Conservation (phyloP, 2,329 filamentous ascomycete genomes). For the Aspergillus tubingensis region DNA sequence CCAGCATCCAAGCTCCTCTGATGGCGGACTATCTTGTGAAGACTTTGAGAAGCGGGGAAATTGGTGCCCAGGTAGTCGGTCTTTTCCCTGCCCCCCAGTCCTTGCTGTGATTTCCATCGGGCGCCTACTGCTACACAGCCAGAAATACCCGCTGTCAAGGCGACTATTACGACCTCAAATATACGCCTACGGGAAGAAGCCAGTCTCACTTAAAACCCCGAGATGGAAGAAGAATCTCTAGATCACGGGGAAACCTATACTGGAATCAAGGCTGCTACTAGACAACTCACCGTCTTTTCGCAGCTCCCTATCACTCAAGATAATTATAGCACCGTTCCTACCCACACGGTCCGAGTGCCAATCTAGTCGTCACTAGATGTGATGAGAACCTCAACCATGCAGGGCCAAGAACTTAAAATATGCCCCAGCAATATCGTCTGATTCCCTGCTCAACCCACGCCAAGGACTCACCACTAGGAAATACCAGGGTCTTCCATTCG, state of each 20-base stretch:
- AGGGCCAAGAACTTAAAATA: slow-evolving; percentile 17
- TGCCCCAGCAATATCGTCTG: slow-evolving; percentile 9
- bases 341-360: slow-evolving; percentile 12
- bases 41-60: slow-evolving; percentile 14
- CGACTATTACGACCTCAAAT: background rate
- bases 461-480: slow-evolving; percentile 5
- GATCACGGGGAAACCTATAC: too few species aligned
- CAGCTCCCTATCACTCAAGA: background rate
- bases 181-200: too few species aligned
- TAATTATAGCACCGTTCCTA: background rate
- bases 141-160: background rate
- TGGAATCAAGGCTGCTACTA: background rate
- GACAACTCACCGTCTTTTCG: slow-evolving; percentile 3
- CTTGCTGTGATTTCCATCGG: background rate
- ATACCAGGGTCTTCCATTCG: background rate
- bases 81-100: background rate
- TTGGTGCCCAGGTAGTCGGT: background rate
- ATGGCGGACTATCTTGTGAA: slow-evolving; percentile 13
- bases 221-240: too few species aligned
- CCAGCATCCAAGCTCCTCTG: slow-evolving; percentile 4
- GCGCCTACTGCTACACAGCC: background rate
- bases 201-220: too few species aligned
- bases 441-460: background rate
- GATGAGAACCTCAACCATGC: slow-evolving; percentile 20
- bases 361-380: slow-evolving; percentile 15